Percentiles rank a stretch among this genome's conserved stretches.
Evolutionary conservation across 768 basidiomycete species (phyloP).

Genomic region (Wakefieldia striispora): DNA sequence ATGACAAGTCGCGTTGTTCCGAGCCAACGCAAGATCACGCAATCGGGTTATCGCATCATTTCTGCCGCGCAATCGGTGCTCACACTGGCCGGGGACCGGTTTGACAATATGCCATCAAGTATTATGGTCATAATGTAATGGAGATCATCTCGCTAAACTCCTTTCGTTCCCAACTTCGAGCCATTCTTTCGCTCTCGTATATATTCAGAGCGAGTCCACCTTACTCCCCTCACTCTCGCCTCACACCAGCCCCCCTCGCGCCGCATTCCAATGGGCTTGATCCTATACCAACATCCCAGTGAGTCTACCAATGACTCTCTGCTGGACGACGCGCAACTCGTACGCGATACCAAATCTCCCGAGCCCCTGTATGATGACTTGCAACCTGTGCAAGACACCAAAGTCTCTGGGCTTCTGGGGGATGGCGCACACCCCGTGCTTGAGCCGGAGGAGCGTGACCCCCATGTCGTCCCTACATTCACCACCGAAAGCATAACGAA

Average conservation of each 20-base stretch:
- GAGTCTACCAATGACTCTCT: neutral
- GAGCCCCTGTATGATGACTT: conserved; percentile 40
- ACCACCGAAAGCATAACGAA: conserved; percentile 34
- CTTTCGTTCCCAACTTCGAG: neutral
- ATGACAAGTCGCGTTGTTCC: conserved; percentile 4
- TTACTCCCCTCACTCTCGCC: neutral
- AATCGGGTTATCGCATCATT: conserved; percentile 22
- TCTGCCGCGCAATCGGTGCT: conserved; percentile 1
- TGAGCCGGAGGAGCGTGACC: conserved; percentile 36
- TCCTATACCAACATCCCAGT: conserved; percentile 1
- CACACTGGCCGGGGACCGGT: neutral
- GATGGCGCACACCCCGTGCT: neutral
- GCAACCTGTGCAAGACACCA: no score
- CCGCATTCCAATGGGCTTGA: conserved; percentile 18
- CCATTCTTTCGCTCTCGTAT: conserved; percentile 2
- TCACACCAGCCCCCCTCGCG: neutral
- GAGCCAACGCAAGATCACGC: conserved; percentile 33
- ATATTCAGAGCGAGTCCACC: neutral
- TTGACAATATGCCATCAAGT: neutral
- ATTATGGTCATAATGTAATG: no score
- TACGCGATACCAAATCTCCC: conserved; percentile 14
- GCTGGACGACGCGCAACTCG: neutral
- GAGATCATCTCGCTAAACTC: neutral
- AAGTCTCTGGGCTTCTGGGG: no score
- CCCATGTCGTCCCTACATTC: conserved; percentile 57